Conservation (phyloP, 106 monocot genomes). For the Allium fistulosum region DNA sequence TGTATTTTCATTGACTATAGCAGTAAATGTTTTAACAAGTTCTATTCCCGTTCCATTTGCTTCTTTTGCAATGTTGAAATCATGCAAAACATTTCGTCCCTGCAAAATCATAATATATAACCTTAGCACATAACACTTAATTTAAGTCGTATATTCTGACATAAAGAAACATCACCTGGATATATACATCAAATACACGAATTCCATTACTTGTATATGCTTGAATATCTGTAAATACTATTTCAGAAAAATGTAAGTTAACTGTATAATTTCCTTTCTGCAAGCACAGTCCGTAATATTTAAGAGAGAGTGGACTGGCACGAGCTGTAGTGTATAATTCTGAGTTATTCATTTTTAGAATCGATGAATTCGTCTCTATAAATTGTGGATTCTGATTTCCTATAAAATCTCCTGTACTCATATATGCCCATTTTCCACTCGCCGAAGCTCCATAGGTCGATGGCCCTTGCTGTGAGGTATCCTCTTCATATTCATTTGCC, state of each 20-base stretch:
- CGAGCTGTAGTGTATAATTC: conserved; percentile 34
- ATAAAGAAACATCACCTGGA: conserved; percentile 30
- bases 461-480: conserved; percentile 12
- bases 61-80: conserved; percentile 49
- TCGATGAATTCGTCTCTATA: conserved; percentile 16
- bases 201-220: conserved; percentile 29
- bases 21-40: conserved; percentile 24
- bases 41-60: conserved; percentile 29
- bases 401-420: conserved; percentile 33
- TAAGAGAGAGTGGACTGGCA: conserved; percentile 36
- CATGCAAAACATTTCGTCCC: conserved; percentile 38
- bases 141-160: background rate
- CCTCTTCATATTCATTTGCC: conserved; percentile 19
- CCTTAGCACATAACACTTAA: background rate
- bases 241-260: conserved; percentile 47
- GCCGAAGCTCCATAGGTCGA: conserved; percentile 25
- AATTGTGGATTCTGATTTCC: conserved; percentile 1
- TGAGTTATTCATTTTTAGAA: conserved; percentile 16
- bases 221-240: conserved; percentile 29
- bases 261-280: conserved; percentile 39
- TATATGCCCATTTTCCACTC: conserved; percentile 45
- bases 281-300: conserved; percentile 49
- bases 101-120: conserved; percentile 12
- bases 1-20: conserved; percentile 23
- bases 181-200: conserved; percentile 47